Evolutionary conservation across 345 rosid species (phyloP).

Genomic region (Gynandropsis gynandra): DNA sequence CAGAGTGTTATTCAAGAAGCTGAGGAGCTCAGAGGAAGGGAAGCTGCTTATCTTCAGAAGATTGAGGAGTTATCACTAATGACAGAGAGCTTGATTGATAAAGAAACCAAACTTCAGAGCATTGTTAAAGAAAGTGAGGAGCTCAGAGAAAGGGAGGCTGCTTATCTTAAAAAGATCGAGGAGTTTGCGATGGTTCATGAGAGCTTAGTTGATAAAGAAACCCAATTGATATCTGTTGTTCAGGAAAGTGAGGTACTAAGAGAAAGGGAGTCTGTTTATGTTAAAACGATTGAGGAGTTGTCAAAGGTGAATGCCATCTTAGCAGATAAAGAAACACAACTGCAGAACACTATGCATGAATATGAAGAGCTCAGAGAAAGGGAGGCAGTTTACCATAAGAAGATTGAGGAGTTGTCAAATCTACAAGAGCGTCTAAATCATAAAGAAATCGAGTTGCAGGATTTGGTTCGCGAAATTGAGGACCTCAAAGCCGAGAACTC

Average conservation of each 20-base stretch:
- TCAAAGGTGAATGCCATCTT: constrained; percentile 13
- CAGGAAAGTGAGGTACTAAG: constrained; percentile 30
- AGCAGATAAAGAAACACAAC: constrained; percentile 4
- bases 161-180: constrained; percentile 14
- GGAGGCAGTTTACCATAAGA: constrained; percentile 44
- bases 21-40: constrained; percentile 14
- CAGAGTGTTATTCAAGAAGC: constrained; percentile 39
- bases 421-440: constrained; percentile 51
- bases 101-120: constrained; percentile 56
- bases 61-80: constrained; percentile 31
- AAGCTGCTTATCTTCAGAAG: constrained; percentile 16
- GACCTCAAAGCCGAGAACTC: constrained; percentile 41
- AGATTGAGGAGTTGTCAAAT: constrained; percentile 58
- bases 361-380: constrained; percentile 52
- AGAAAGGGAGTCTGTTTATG: constrained; percentile 17
- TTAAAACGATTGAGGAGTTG: constrained; percentile 22
- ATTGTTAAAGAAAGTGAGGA: constrained; percentile 30
- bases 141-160: constrained; percentile 10
- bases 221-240: constrained; percentile 44
- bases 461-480: constrained; percentile 40
- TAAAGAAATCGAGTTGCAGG: background rate
- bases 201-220: constrained; percentile 56
- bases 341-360: constrained; percentile 27
- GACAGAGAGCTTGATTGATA: constrained; percentile 50
- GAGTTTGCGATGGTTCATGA: constrained; percentile 13